A percentile compares a stretch with the other conserved stretches of the same genome.
These are phyloP conservation scores for Pyricularia sp. DNA, from an alignment of 2,329 filamentous ascomycete genomes.

Conservation along the genomic window DNA sequence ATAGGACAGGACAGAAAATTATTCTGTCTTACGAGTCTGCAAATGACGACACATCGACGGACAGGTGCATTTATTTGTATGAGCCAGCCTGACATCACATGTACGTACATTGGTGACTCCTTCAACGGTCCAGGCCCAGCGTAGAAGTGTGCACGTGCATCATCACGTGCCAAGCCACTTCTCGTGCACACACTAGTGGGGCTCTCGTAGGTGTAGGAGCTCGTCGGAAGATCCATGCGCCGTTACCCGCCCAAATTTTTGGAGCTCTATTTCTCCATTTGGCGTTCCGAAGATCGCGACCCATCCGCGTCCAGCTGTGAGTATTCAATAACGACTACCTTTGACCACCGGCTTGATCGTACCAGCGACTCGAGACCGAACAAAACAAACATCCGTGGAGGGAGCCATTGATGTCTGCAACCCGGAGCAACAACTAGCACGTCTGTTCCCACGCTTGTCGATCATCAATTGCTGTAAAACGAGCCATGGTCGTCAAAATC, in stretches of 20 bases:
- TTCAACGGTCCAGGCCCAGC: no score
- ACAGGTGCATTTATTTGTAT: neutral
- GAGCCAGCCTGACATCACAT: neutral
- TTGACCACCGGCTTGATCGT: no score
- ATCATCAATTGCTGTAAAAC: neutral
- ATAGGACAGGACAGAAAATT: neutral
- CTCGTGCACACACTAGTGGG: neutral
- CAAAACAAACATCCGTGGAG: neutral
- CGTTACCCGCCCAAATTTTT: neutral
- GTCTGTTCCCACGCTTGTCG: neutral
- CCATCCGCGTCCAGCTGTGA: neutral
- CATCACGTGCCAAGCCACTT: neutral
- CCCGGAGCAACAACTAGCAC: neutral
- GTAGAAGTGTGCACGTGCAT: neutral
- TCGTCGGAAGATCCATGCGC: neutral
- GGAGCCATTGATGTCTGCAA: neutral
- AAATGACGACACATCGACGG: neutral
- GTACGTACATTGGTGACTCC: neutral
- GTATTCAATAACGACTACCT: no score
- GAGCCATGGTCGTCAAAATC: slow-evolving; percentile 80
- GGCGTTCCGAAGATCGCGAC: neutral
- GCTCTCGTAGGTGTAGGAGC: neutral
- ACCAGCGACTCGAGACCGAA: neutral
- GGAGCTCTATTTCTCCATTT: neutral
- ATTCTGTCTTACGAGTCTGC: neutral